Evolutionary conservation across 2,329 filamentous ascomycete genomes (phyloP), one percentile per base, ranked within the genome.

Genomic region (Endoconidiophora laricicola): DNA sequence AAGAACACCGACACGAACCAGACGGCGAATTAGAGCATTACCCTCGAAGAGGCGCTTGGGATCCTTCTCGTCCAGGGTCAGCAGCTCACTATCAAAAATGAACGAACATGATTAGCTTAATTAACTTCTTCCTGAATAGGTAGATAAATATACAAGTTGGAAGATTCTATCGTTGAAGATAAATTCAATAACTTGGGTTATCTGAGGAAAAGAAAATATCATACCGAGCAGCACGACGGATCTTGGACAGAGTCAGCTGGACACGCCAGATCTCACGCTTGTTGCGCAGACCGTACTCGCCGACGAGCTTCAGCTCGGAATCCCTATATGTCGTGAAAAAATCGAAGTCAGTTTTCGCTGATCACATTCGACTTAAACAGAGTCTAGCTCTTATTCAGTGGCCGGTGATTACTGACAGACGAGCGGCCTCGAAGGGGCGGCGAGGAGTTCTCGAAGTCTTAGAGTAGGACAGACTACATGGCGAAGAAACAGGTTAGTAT

Each of bases 181-280:
- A 18, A 18, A 18, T 18, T 18, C 16, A 18, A 18, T 18, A 18
- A 18, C 16, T 18, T 18, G 2, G 16, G 16, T 18, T 18, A 18
- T 12, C 16, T n/a, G 4, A 33, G 3, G 16, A 9, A 1, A 36
- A 46, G 20, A 42, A 38, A 16, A 38, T 33, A 55, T 57, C 65
- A 54, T 85, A 95, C 90, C 91, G 91, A 70, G 91, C 91, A 83
- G 91, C 91, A 94, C 91, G 91, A 88, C 91, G 91, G 66, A 98
- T 98, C 83, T 96, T 96, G 77, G 91, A 96, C 68, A 98, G 83
- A 66, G 90, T 95, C 72, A 98, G 83, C 80, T 86, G 83, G 74
- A 98, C 91, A 74, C 91, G 87, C 91, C 91, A 98, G 69, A 98
- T 91, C 80, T 98, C 91, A 79, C 91, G 90, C 87, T 98, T 98